A percentile compares a stretch with the other conserved stretches of the same genome.
These are phyloP conservation scores for Catharanthus roseus DNA, from an alignment of 257 asterid genomes.

Conservation along the genomic window DNA sequence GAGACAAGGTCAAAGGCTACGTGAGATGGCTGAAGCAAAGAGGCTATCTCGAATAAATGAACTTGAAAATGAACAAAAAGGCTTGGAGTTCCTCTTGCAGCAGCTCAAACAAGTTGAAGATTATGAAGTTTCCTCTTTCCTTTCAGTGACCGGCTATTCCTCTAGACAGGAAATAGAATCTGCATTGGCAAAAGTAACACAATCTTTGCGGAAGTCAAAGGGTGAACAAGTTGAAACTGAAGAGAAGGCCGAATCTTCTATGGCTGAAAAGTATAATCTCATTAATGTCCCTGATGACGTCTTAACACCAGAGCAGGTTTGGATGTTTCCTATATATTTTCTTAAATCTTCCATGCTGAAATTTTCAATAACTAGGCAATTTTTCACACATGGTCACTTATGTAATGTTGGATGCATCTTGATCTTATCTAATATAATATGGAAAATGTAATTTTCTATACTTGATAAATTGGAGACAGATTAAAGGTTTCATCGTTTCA, in stretches of 20 bases:
- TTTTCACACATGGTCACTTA: background rate
- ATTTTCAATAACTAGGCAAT: background rate
- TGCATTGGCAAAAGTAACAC: conserved; percentile 60
- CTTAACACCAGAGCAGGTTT: conserved; percentile 86
- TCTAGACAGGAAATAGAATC: conserved; percentile 78
- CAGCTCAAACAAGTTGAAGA: conserved; percentile 57
- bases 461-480: background rate
- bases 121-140: conserved; percentile 49
- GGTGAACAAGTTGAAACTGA: conserved; percentile 77
- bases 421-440: background rate
- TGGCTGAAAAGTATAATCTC: conserved; percentile 66
- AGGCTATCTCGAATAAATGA: conserved; percentile 78
- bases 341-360: background rate
- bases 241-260: conserved; percentile 61
- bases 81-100: conserved; percentile 66
- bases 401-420: conserved; percentile 7
- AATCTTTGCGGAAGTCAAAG: conserved; percentile 85
- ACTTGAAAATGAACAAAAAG: conserved; percentile 80
- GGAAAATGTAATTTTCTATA: background rate
- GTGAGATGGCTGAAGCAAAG: conserved; percentile 99
- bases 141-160: conserved; percentile 47
- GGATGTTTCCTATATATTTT: background rate
- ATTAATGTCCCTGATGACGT: conserved; percentile 67
- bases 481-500: background rate
- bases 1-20: conserved; percentile 93